Evolutionary conservation across 129 eudicot species (phyloP).

Genomic region (Tagetes patula): DNA sequence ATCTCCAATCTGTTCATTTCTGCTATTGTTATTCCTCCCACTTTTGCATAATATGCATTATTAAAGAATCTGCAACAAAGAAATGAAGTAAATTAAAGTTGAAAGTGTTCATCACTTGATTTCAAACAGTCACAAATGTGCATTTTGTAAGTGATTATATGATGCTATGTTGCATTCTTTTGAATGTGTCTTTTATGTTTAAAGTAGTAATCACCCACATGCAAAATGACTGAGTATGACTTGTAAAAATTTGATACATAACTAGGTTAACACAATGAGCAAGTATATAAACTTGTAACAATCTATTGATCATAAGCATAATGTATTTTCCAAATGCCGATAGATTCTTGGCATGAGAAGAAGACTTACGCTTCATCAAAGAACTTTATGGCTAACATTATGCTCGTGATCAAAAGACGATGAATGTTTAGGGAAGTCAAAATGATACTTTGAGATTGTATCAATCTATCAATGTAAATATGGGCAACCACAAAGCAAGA

Average conservation of each 20-base stretch:
- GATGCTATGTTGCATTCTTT: no score
- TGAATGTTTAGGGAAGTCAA: slow-evolving; percentile 70
- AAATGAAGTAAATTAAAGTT: not conserved
- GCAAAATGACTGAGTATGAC: not conserved
- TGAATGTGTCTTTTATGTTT: not conserved
- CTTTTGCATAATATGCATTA: slow-evolving; percentile 76
- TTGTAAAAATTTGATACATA: no score
- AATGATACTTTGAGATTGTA: slow-evolving; percentile 35
- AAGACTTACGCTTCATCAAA: slow-evolving; percentile 80
- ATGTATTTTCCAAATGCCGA: not conserved
- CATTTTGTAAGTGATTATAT: not conserved
- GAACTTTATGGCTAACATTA: slow-evolving; percentile 76
- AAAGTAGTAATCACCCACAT: not conserved
- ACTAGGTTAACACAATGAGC: no score
- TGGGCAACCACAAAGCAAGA: slow-evolving; percentile 74
- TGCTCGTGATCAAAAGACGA: slow-evolving; percentile 72
- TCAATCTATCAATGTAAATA: slow-evolving; percentile 61
- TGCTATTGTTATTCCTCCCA: slow-evolving; percentile 69
- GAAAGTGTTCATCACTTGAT: slow-evolving; percentile 1
- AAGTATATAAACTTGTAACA: no score
- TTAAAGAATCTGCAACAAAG: slow-evolving; percentile 56
- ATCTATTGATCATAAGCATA: no score
- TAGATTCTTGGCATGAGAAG: not conserved
- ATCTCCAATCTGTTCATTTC: slow-evolving; percentile 70
- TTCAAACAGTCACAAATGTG: not conserved